Percentiles rank a stretch among this genome's conserved stretches.
These are phyloP conservation scores for Alternaria sp. DNA, from an alignment of 2,329 filamentous ascomycete species.

Conservation along the genomic window DNA sequence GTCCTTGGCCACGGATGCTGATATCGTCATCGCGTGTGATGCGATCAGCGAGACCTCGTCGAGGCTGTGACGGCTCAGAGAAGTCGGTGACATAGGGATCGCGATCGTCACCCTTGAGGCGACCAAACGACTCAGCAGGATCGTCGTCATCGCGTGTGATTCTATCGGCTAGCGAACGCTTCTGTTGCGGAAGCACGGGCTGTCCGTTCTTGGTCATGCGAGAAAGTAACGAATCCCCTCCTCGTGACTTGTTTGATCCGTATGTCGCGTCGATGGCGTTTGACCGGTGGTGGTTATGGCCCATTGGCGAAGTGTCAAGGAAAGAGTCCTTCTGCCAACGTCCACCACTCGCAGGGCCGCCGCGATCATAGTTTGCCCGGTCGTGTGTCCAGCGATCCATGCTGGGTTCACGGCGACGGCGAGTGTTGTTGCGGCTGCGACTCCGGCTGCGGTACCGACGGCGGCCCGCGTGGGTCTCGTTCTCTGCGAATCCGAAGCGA, in stretches of 20 bases:
- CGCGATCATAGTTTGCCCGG: slow-evolving; percentile 34
- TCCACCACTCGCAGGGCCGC: slow-evolving; percentile 20
- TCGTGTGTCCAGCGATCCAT: slow-evolving; percentile 41
- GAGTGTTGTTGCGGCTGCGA: slow-evolving; percentile 27
- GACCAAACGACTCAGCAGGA: slow-evolving; percentile 31
- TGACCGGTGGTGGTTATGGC: slow-evolving; percentile 52
- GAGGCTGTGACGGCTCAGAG: slow-evolving; percentile 27
- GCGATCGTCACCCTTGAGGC: slow-evolving; percentile 41
- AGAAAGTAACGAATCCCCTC: slow-evolving; percentile 32
- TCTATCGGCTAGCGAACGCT: slow-evolving; percentile 37
- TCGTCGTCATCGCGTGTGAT: slow-evolving; percentile 41
- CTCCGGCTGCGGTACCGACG: slow-evolving; percentile 53
- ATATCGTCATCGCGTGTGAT: slow-evolving; percentile 31
- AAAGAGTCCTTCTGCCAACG: slow-evolving; percentile 37
- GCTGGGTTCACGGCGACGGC: slow-evolving; percentile 32
- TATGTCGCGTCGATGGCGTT: slow-evolving; percentile 48
- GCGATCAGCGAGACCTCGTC: slow-evolving; percentile 29
- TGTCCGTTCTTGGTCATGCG: slow-evolving; percentile 47
- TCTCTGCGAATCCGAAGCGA: slow-evolving; percentile 57
- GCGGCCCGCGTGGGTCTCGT: slow-evolving; percentile 52
- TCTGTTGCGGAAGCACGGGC: slow-evolving; percentile 27
- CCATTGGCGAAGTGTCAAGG: slow-evolving; percentile 49
- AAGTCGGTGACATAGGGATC: slow-evolving; percentile 33
- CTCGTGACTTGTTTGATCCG: slow-evolving; percentile 15
- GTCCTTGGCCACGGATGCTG: slow-evolving; percentile 27